Evolutionary conservation across 805 yeast genomes (phyloP).

Genomic region (Saturnispora serradocipensis): DNA sequence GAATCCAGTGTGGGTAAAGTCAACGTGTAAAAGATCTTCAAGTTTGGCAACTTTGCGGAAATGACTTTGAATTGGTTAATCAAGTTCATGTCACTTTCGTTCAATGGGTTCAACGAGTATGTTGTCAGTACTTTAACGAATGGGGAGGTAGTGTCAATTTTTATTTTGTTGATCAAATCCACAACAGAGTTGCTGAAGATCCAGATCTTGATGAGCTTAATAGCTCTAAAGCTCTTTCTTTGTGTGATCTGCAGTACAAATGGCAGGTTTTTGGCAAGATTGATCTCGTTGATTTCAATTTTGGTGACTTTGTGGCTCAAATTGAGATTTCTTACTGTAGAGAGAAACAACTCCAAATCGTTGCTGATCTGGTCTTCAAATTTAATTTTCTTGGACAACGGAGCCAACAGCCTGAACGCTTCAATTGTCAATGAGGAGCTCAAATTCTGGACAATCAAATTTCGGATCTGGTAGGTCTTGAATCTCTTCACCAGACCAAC

Average conservation of each 20-base stretch:
- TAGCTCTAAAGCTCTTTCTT: background rate
- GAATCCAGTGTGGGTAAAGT: constrained; percentile 6
- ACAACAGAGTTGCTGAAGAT: constrained; percentile 4
- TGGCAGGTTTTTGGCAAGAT: background rate
- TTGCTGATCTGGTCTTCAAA: constrained; percentile 5
- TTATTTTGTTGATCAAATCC: background rate
- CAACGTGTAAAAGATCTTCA: constrained; percentile 3
- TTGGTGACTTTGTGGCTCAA: background rate
- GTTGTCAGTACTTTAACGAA: background rate
- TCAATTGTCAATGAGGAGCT: background rate
- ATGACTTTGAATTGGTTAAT: background rate
- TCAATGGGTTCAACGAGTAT: constrained; percentile 3
- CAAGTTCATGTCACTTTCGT: background rate
- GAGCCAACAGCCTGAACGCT: constrained; percentile 3
- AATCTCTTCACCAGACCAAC: background rate
- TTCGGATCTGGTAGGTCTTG: background rate
- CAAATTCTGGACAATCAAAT: constrained; percentile 4
- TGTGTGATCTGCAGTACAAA: background rate
- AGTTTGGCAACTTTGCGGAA: background rate
- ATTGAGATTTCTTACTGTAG: background rate
- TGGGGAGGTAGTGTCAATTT: background rate
- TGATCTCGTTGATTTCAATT: constrained; percentile 4
- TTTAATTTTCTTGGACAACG: background rate
- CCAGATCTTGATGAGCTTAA: constrained; percentile 1
- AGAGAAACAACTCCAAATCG: background rate